Evolutionary conservation across 257 asterid genomes (phyloP), one percentile per base, ranked within the genome.

Genomic region (Anisodus tanguticus): DNA sequence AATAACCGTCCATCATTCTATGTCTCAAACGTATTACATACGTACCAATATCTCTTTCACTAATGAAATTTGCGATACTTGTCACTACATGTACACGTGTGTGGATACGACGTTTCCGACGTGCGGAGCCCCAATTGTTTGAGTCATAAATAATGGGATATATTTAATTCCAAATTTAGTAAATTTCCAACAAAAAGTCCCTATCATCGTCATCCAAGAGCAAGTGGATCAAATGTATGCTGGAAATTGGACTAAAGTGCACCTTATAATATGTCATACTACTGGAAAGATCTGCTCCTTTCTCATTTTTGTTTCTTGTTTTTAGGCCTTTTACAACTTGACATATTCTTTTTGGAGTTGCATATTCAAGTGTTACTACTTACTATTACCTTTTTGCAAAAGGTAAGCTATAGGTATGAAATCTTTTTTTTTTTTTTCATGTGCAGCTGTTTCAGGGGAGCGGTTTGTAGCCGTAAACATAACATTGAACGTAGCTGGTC

Each of bases 401-500:
- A 49, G 62, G 41, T 35, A 68, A 13, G 76, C 26, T 35, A 35
- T 35, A 6, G 11, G 13, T n/a, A 74, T 51, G 47, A 26, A 26
- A 51, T 31, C 35, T 31, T 26, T 3, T 26, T 3, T 13, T 13
- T 13, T 17, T 45, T 74, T 62, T 51, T 76, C 64, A 31, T 53
- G 5, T 68, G 85, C 80, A 82, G 85, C 80, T 4, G 80, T 82
- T 54, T 68, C 79, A 54, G 85, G 85, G 80, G 85, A 83, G 64
- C 86, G 62, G 37, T 83, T 83, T 71, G 82, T 59, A 63, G 86
- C 86, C 13, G 9, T 72, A 10, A 79, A 83, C 74, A 58, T 83
- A 17, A 83, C 86, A 16, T 83, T 83, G 76, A 83, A 83, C 7
- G 41, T 66, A 39, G 86, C 86, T 43, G 86, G 86, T 41, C 76